phyloP scores from a whole-genome alignment of 495 filamentous ascomycete genomes.

The Podospora comata region DNA sequence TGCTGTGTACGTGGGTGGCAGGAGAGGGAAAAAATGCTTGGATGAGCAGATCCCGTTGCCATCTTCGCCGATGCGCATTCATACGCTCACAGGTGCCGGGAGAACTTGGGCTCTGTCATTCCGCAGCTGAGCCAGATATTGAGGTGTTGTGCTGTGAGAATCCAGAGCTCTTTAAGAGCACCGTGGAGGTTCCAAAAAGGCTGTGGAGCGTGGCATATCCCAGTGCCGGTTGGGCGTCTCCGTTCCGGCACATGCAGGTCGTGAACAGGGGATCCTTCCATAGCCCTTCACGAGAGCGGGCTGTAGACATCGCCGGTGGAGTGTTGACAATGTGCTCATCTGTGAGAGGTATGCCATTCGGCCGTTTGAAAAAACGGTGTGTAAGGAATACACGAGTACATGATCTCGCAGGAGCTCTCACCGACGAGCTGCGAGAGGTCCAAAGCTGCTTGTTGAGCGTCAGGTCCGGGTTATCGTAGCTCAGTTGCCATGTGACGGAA shows the following conservation, averaged over 20 bases:
- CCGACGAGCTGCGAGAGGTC: background rate
- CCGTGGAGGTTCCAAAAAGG: background rate
- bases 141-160: background rate
- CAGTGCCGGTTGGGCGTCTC: background rate
- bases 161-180: background rate
- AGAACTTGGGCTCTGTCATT: background rate
- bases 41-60: background rate
- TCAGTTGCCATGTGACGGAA: background rate
- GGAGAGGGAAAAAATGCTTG: constrained; percentile 6
- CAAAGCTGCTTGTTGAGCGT: background rate
- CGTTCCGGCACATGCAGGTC: background rate
- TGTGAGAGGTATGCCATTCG: background rate
- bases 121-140: background rate
- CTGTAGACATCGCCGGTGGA: background rate
- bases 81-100: background rate
- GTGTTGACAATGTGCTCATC: background rate
- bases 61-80: constrained; percentile 5
- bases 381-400: background rate
- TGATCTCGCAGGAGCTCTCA: background rate
- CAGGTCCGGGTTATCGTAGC: background rate
- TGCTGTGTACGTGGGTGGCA: constrained; percentile 13
- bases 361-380: background rate
- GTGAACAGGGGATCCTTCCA: background rate
- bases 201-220: background rate
- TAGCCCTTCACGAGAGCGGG: background rate